Evolutionary conservation across 164 flowering plant species (phyloP).

Genomic region (Cinnamomum micranthum): DNA sequence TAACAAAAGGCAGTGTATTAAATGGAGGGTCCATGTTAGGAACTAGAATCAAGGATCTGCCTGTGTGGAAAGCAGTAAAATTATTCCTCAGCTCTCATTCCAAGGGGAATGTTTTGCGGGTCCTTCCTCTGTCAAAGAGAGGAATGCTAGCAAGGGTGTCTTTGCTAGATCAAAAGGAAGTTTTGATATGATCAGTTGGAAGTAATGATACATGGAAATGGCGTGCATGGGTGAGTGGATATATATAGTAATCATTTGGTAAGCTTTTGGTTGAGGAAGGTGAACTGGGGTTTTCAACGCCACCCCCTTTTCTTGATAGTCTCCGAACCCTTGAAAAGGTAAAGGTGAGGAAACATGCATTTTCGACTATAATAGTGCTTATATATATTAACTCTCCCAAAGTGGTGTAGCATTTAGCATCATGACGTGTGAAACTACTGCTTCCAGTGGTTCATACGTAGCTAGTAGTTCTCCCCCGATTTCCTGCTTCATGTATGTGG

Average conservation of each 20-base stretch:
- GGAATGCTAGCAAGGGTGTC: constrained; percentile 16
- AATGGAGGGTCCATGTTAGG: constrained; percentile 18
- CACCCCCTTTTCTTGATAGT: neutral
- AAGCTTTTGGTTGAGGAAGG: constrained; percentile 22
- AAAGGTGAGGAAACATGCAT: neutral
- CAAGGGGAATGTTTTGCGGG: constrained; percentile 85
- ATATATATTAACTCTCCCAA: neutral
- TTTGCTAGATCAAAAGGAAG: constrained; percentile 36
- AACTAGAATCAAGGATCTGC: constrained; percentile 17
- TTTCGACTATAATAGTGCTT: constrained; percentile 1
- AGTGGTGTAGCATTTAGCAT: constrained; percentile 10
- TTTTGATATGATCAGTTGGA: constrained; percentile 19
- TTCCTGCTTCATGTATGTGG: constrained; percentile 10
- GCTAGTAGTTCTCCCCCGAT: constrained; percentile 1
- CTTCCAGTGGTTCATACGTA: constrained; percentile 13
- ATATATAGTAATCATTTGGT: constrained; percentile 24
- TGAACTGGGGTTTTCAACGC: constrained; percentile 10
- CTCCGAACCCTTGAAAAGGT: neutral
- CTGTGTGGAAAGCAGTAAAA: constrained; percentile 27
- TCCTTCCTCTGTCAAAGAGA: constrained; percentile 25
- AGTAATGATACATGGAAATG: constrained; percentile 28
- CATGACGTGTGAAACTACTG: constrained; percentile 7
- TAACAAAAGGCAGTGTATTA: neutral
- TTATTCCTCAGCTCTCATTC: constrained; percentile 52
- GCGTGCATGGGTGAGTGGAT: constrained; percentile 14